Evolutionary conservation across 2,329 filamentous ascomycete species (phyloP).

Genomic region (Exophiala sp.): DNA sequence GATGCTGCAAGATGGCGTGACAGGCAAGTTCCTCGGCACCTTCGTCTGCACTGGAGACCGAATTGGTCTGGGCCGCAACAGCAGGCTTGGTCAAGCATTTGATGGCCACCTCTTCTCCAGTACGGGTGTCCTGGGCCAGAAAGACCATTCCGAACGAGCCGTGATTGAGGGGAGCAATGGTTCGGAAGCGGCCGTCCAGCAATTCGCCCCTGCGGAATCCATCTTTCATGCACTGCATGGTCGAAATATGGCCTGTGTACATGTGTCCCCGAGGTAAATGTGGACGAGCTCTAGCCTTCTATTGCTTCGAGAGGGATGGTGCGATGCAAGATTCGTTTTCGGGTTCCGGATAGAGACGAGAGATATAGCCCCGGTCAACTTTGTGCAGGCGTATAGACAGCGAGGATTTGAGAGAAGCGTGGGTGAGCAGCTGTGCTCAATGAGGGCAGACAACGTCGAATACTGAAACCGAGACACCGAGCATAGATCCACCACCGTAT

Average conservation of each 20-base stretch:
- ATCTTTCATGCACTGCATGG: conserved; percentile 81
- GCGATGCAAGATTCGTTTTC: conserved; percentile 2
- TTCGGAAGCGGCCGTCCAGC: conserved; percentile 83
- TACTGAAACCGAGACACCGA: conserved; percentile 23
- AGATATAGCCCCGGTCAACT: conserved; percentile 14
- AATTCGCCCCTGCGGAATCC: conserved; percentile 72
- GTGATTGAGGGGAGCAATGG: conserved; percentile 91
- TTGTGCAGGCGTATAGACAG: conserved; percentile 27
- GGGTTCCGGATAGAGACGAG: conserved; percentile 4
- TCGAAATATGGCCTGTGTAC: not conserved
- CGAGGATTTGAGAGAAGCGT: conserved; percentile 11
- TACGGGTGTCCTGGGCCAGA: conserved; percentile 73
- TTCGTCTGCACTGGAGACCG: conserved; percentile 54
- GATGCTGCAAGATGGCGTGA: conserved; percentile 69
- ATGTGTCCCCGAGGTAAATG: not conserved
- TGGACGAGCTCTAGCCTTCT: not conserved
- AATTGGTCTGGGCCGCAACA: conserved; percentile 35
- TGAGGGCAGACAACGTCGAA: conserved; percentile 20
- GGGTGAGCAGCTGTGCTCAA: conserved; percentile 16
- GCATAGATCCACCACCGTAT: conserved; percentile 25
- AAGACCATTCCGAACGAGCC: conserved; percentile 99
- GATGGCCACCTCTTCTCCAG: conserved; percentile 78
- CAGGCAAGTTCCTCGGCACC: conserved; percentile 59
- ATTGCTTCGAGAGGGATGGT: no score
- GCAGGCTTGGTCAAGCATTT: conserved; percentile 85